phyloP scores from a whole-genome alignment of 257 asterid genomes.

The Anisodus tanguticus region DNA sequence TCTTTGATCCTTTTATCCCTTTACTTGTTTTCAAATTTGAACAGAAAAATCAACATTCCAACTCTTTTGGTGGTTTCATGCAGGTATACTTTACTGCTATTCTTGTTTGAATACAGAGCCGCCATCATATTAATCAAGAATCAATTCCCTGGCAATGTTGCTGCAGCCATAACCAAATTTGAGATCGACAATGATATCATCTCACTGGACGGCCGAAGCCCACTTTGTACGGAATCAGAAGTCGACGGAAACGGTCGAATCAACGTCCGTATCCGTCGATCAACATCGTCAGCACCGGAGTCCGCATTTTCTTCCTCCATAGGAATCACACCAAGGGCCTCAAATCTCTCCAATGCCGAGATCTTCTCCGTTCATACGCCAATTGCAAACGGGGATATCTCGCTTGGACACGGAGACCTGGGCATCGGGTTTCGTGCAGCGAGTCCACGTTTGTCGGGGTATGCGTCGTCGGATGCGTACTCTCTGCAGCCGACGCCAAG shows the following conservation, averaged over 20 bases:
- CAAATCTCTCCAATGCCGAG: slow-evolving; percentile 67
- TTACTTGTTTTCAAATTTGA: background rate
- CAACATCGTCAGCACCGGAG: slow-evolving; percentile 56
- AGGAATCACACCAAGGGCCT: slow-evolving; percentile 67
- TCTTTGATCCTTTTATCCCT: background rate
- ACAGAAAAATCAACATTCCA: background rate
- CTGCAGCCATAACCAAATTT: slow-evolving; percentile 61
- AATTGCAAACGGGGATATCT: slow-evolving; percentile 34
- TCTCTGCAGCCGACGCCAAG: slow-evolving; percentile 79
- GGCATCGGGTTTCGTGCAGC: slow-evolving; percentile 57
- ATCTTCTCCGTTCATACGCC: slow-evolving; percentile 65
- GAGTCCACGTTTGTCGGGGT: slow-evolving; percentile 65
- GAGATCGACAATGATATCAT: slow-evolving; percentile 68
- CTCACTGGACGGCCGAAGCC: slow-evolving; percentile 75
- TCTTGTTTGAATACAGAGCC: slow-evolving; percentile 77
- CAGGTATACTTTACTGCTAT: slow-evolving; percentile 72
- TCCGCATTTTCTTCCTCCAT: slow-evolving; percentile 53
- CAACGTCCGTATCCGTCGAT: slow-evolving; percentile 70
- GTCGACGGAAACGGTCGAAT: slow-evolving; percentile 59
- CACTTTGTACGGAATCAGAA: slow-evolving; percentile 71
- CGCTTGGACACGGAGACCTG: slow-evolving; percentile 29
- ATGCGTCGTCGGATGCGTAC: slow-evolving; percentile 65
- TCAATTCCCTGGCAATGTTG: slow-evolving; percentile 67
- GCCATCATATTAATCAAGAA: slow-evolving; percentile 59
- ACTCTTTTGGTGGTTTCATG: background rate